Evolutionary conservation across 805 yeast species (phyloP).

Genomic region (Wickerhamiella domercqiae): DNA sequence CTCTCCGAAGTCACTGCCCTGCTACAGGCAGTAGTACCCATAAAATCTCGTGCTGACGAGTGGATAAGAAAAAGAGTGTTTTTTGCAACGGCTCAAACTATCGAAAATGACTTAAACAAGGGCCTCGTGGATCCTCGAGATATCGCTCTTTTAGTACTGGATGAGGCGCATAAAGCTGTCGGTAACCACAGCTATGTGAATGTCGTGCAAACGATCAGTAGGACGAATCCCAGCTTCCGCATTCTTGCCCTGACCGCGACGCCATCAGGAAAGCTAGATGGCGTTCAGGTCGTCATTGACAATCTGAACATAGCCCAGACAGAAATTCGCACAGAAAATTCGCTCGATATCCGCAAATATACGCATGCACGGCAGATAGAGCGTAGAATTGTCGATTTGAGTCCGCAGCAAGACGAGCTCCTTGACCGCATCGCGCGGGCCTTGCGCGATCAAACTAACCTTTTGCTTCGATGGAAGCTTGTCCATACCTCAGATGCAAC

Average conservation of each 20-base stretch:
- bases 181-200: conserved; percentile 83
- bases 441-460: conserved; percentile 45
- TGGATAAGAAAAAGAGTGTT: conserved; percentile 70
- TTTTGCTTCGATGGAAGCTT: conserved; percentile 48
- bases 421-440: conserved; percentile 46
- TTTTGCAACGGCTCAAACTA: conserved; percentile 92
- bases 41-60: conserved; percentile 47
- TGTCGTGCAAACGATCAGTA: conserved; percentile 50
- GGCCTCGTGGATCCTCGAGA: conserved; percentile 66
- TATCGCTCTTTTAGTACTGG: conserved; percentile 65
- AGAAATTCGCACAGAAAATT: conserved; percentile 74
- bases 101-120: conserved; percentile 68
- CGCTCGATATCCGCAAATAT: conserved; percentile 64
- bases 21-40: conserved; percentile 35
- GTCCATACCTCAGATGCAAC: conserved; percentile 53
- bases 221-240: conserved; percentile 54
- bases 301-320: conserved; percentile 59
- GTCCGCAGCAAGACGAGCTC: conserved; percentile 40
- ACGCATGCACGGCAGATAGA: conserved; percentile 54
- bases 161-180: conserved; percentile 90
- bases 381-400: conserved; percentile 39
- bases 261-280: conserved; percentile 76
- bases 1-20: conserved; percentile 36
- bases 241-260: conserved; percentile 88
- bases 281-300: conserved; percentile 71